Evolutionary conservation across 1,284 basidiomycete genomes (phyloP).

Genomic region (Apiotrichum montevideense): DNA sequence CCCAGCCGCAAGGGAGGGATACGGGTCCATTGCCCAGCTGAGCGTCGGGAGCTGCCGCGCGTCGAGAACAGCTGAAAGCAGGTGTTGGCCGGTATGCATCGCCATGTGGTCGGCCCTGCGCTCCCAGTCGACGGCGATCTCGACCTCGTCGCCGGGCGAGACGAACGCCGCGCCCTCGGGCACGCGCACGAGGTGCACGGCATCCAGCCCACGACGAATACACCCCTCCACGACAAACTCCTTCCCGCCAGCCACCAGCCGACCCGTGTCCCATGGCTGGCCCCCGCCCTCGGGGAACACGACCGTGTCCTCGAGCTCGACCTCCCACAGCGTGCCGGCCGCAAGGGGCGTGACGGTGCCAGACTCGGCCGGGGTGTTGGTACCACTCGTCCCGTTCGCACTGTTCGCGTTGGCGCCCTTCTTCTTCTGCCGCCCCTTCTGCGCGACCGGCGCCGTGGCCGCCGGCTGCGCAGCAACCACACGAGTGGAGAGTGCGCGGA

Average conservation of each 20-base stretch:
- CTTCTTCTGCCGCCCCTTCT: constrained; percentile 35
- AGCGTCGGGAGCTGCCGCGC: constrained; percentile 66
- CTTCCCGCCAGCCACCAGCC: constrained; percentile 45
- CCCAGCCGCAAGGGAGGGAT: constrained; percentile 58
- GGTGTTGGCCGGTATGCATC: constrained; percentile 75
- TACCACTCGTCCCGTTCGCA: neutral
- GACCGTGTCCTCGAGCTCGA: constrained; percentile 73
- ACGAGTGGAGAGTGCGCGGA: constrained; percentile 30
- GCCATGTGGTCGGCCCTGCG: constrained; percentile 75
- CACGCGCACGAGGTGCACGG: constrained; percentile 66
- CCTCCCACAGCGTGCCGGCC: constrained; percentile 42
- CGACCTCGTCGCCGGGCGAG: constrained; percentile 53
- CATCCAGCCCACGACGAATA: constrained; percentile 64
- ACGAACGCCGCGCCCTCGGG: constrained; percentile 44
- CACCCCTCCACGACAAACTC: constrained; percentile 63
- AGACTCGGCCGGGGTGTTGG: neutral
- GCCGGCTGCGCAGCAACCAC: constrained; percentile 26
- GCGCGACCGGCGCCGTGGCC: constrained; percentile 25
- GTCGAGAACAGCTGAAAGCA: constrained; percentile 75
- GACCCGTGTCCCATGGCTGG: constrained; percentile 72
- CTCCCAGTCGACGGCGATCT: constrained; percentile 59
- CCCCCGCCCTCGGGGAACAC: constrained; percentile 80
- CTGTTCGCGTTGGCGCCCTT: constrained; percentile 5
- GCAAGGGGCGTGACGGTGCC: constrained; percentile 6
- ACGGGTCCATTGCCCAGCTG: constrained; percentile 57